Conservation (phyloP, 164 flowering plant genomes). For the Umbilicus rupestris region DNA sequence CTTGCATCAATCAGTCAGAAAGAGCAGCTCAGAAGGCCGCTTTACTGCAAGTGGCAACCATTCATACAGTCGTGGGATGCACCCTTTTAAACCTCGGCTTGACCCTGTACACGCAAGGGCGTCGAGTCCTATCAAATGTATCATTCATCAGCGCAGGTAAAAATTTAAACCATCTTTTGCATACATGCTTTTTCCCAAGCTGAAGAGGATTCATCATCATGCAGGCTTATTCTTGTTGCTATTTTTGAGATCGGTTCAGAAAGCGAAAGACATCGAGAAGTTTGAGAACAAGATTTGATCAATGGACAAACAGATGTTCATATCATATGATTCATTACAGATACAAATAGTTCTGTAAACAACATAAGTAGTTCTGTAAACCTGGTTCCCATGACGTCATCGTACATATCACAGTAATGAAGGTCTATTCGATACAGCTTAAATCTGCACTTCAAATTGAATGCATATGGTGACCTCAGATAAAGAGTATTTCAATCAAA, state of each 20-base stretch:
- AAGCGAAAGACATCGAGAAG: constrained; percentile 1
- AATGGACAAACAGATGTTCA: background rate
- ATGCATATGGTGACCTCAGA: background rate
- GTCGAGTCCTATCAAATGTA: constrained; percentile 51
- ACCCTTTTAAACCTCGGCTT: constrained; percentile 70
- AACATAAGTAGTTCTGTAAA: background rate
- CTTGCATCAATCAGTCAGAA: constrained; percentile 51
- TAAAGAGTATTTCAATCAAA: background rate
- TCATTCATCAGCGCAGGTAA: constrained; percentile 80
- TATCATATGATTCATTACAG: background rate
- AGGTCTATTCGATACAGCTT: background rate
- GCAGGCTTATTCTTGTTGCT: constrained; percentile 4
- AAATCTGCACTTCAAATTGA: background rate
- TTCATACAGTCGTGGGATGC: constrained; percentile 77
- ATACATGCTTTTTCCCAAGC: background rate
- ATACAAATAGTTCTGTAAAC: background rate
- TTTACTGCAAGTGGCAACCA: constrained; percentile 80
- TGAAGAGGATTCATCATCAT: background rate
- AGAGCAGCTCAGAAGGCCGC: constrained; percentile 85
- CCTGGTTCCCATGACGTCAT: background rate
- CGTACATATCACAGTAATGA: background rate
- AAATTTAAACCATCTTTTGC: background rate
- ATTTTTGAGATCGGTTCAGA: background rate
- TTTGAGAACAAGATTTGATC: background rate
- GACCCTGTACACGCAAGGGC: constrained; percentile 57